These are phyloP conservation scores for Grosmannia huntii DNA, from an alignment of 2,329 filamentous ascomycete species.

Conservation along the genomic window DNA sequence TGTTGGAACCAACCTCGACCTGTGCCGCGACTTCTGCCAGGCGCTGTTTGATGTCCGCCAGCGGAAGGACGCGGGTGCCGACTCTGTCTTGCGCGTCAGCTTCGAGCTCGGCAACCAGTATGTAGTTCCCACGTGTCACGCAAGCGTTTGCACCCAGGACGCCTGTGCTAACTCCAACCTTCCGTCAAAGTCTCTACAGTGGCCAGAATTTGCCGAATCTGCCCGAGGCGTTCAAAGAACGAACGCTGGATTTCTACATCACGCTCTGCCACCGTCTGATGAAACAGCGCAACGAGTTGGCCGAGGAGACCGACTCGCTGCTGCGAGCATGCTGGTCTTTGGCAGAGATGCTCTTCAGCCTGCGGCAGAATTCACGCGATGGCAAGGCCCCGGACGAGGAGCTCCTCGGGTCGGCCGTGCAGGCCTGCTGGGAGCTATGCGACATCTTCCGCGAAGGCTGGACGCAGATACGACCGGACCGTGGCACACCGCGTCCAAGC, in stretches of 20 bases:
- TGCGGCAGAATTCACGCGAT: constrained; percentile 70
- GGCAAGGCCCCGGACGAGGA: constrained; percentile 66
- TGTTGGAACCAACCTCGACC: constrained; percentile 63
- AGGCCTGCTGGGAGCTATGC: constrained; percentile 89
- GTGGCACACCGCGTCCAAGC: constrained; percentile 70
- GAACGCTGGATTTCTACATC: constrained; percentile 88
- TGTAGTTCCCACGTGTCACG: constrained; percentile 14
- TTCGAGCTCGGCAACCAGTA: constrained; percentile 91
- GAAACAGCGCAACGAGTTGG: constrained; percentile 73
- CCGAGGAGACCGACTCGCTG: constrained; percentile 72
- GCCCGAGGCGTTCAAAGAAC: constrained; percentile 75
- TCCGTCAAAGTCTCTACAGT: constrained; percentile 55
- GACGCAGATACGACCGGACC: constrained; percentile 76
- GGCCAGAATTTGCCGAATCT: constrained; percentile 69
- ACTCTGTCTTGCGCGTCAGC: constrained; percentile 81
- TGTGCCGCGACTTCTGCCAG: constrained; percentile 88
- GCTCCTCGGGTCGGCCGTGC: constrained; percentile 72
- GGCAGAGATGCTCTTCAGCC: constrained; percentile 84
- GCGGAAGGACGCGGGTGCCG: constrained; percentile 63
- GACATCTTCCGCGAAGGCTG: constrained; percentile 88
- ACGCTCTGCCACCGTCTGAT: constrained; percentile 90
- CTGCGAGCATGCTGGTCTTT: constrained; percentile 80
- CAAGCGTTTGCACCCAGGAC: not conserved
- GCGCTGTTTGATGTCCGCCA: constrained; percentile 76
- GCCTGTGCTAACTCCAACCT: not conserved